A percentile compares a stretch with the other conserved stretches of the same genome.
Conservation (phyloP, 768 basidiomycete species). For the Infundibulicybe gibba region DNA sequence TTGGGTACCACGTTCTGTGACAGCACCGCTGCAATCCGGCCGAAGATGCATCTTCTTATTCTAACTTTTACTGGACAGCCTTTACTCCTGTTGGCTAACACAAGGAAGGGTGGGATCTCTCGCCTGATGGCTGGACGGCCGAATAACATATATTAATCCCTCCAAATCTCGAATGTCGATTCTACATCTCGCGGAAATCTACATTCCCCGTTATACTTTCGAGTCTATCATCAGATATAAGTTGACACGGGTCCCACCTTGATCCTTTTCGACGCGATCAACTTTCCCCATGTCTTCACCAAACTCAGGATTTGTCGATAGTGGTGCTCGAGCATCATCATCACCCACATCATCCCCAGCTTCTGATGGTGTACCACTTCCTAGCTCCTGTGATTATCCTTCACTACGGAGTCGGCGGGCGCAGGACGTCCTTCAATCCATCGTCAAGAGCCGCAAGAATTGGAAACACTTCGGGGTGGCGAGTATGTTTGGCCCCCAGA, state of each 20-base stretch:
- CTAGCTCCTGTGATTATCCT: constrained; percentile 19
- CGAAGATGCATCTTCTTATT: constrained; percentile 9
- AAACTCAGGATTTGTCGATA: too few relatives aligned
- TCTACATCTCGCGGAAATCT: constrained; percentile 20
- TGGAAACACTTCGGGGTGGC: constrained; percentile 70
- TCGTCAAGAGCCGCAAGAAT: constrained; percentile 66
- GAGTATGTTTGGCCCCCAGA: constrained; percentile 81
- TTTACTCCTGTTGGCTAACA: constrained; percentile 31
- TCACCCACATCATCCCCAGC: constrained; percentile 9
- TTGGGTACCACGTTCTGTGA: too few relatives aligned
- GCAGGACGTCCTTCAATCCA: constrained; percentile 60
- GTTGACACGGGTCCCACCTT: constrained; percentile 16
- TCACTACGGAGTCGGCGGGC: constrained; percentile 32
- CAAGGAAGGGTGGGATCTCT: constrained; percentile 31
- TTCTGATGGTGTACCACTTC: constrained; percentile 4
- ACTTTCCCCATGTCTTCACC: constrained; percentile 9
- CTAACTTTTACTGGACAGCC: constrained; percentile 26
- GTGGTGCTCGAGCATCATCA: too few relatives aligned
- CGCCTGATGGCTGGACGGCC: too few relatives aligned
- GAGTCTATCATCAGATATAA: constrained; percentile 26
- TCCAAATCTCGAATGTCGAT: constrained; percentile 19
- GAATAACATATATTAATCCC: constrained; percentile 24
- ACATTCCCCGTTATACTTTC: constrained; percentile 16
- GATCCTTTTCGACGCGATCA: constrained; percentile 12
- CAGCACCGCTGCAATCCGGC: too few relatives aligned